phyloP scores from a whole-genome alignment of 305 asterid genomes.

The Fraxinus ornus region DNA sequence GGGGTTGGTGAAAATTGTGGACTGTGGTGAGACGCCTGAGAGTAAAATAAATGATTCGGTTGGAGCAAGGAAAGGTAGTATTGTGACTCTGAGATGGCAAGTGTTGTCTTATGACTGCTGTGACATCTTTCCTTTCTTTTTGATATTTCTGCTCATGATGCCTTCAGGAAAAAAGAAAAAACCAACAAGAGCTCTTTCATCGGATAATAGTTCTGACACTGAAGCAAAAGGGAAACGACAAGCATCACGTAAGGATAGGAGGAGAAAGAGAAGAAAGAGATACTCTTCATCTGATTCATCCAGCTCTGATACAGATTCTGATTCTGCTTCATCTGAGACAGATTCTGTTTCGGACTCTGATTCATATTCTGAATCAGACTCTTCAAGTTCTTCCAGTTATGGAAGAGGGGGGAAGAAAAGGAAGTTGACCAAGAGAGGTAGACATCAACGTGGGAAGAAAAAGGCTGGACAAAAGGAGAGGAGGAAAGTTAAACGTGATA shows the following conservation, averaged over 20 bases:
- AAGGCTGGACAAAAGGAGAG: slow-evolving; percentile 39
- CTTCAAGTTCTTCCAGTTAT: slow-evolving; percentile 83
- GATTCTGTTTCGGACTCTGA: slow-evolving; percentile 63
- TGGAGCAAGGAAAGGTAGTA: slow-evolving; percentile 62
- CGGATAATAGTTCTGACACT: slow-evolving; percentile 45
- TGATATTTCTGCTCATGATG: slow-evolving; percentile 29
- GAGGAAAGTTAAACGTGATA: slow-evolving; percentile 41
- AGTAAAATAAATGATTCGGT: slow-evolving; percentile 28
- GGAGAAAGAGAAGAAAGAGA: slow-evolving; percentile 60
- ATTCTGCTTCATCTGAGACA: slow-evolving; percentile 51
- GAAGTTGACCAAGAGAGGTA: slow-evolving; percentile 52
- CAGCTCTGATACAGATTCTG: slow-evolving; percentile 57
- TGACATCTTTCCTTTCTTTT: slow-evolving; percentile 13
- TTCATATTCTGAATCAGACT: slow-evolving; percentile 54
- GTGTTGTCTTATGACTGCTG: slow-evolving; percentile 13
- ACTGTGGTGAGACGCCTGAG: slow-evolving; percentile 70
- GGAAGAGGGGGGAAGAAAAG: slow-evolving; percentile 74
- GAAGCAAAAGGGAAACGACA: slow-evolving; percentile 50
- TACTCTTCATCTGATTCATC: slow-evolving; percentile 81
- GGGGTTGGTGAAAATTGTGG: slow-evolving; percentile 65
- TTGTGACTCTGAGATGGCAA: slow-evolving; percentile 3
- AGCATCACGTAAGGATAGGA: slow-evolving; percentile 40
- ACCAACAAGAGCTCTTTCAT: slow-evolving; percentile 35
- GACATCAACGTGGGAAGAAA: slow-evolving; percentile 45
- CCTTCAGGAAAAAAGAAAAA: slow-evolving; percentile 62